phyloP scores from a whole-genome alignment of 2,329 filamentous ascomycete genomes.

The Alternaria sp. region DNA sequence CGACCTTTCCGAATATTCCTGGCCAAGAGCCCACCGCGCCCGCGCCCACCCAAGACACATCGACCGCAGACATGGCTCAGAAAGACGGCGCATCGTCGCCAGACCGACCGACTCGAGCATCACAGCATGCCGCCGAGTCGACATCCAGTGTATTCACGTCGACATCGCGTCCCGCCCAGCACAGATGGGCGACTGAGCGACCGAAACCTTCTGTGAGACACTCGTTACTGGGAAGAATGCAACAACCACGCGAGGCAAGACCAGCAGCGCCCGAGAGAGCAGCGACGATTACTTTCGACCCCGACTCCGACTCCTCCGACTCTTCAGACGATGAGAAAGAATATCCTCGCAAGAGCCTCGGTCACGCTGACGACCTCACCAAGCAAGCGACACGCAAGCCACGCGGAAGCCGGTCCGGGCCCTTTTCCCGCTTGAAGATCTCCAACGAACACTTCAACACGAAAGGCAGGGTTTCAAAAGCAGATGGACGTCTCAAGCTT shows the following conservation, averaged over 20 bases:
- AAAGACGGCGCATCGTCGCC: background rate
- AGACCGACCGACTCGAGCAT: background rate
- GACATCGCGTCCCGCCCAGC: slow-evolving; percentile 31
- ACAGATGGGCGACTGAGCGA: slow-evolving; percentile 43
- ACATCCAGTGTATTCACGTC: slow-evolving; percentile 1
- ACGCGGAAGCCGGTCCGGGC: slow-evolving; percentile 23
- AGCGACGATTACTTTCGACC: slow-evolving; percentile 44
- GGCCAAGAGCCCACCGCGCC: slow-evolving; percentile 12
- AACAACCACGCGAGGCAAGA: slow-evolving; percentile 22
- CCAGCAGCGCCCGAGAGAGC: slow-evolving; percentile 26
- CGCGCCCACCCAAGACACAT: background rate
- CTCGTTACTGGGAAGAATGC: slow-evolving; percentile 32
- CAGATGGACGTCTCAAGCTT: slow-evolving; percentile 76
- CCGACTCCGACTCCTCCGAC: slow-evolving; percentile 33
- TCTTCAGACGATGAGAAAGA: slow-evolving; percentile 39
- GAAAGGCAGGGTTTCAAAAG: slow-evolving; percentile 70
- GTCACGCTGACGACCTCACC: slow-evolving; percentile 21
- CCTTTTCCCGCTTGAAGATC: slow-evolving; percentile 66
- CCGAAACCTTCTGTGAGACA: slow-evolving; percentile 36
- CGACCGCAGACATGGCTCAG: background rate
- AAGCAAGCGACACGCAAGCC: slow-evolving; percentile 17
- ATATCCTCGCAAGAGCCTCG: slow-evolving; percentile 25
- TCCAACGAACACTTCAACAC: slow-evolving; percentile 72
- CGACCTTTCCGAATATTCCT: slow-evolving; percentile 34
- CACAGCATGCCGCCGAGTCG: background rate